Conservation (phyloP, 2,329 filamentous ascomycete species). For the Cladobotryum mycophilum region DNA sequence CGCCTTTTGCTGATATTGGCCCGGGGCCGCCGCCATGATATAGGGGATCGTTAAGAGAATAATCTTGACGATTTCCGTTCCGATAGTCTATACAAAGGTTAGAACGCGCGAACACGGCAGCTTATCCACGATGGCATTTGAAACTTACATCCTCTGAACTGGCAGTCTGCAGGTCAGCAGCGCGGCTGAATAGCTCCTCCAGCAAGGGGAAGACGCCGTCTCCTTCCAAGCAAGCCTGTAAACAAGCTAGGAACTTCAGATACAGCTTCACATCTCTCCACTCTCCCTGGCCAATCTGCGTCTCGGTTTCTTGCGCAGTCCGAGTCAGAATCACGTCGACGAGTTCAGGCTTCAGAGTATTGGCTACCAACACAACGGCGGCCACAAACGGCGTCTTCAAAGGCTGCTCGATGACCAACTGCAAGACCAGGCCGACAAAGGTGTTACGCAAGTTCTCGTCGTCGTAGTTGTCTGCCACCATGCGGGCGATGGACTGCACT, state of each 20-base stretch:
- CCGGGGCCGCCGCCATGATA: constrained; percentile 66
- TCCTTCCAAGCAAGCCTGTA: constrained; percentile 73
- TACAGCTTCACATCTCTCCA: constrained; percentile 91
- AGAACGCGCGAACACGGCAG: neutral
- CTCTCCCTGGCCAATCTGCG: constrained; percentile 62
- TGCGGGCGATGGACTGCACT: constrained; percentile 65
- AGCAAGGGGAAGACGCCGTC: constrained; percentile 81
- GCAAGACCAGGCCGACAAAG: constrained; percentile 68
- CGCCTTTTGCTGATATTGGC: constrained; percentile 66
- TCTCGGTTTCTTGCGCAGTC: constrained; percentile 56
- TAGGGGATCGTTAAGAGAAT: constrained; percentile 94
- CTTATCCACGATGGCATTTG: neutral
- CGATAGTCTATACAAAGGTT: constrained; percentile 45
- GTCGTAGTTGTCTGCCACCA: constrained; percentile 78
- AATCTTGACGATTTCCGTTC: constrained; percentile 89
- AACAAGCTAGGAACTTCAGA: constrained; percentile 80
- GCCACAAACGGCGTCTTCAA: constrained; percentile 96
- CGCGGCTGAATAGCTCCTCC: constrained; percentile 83
- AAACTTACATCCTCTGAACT: constrained; percentile 81
- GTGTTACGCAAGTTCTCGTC: constrained; percentile 68
- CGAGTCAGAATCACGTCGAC: constrained; percentile 63
- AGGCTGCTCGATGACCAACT: constrained; percentile 82
- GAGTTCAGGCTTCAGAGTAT: constrained; percentile 70
- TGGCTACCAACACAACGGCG: constrained; percentile 72
- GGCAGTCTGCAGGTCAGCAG: constrained; percentile 88